Base-by-base conservation (phyloP, 2,329 filamentous ascomycete species). In the Cladosporium oxysporum region DNA sequence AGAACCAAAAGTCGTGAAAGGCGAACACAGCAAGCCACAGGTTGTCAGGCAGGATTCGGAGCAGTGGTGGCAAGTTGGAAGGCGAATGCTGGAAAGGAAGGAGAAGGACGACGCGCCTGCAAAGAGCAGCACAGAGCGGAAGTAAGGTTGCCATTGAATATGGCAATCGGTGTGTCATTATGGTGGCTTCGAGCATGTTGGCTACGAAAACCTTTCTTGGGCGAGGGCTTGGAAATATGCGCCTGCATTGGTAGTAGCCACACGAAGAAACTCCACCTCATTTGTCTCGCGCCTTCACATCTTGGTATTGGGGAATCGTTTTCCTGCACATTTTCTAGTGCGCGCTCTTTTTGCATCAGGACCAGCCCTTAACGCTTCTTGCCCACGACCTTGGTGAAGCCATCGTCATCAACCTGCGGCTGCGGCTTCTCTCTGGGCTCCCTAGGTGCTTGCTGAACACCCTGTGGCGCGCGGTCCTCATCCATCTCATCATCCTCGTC, bases 371-470 rank as follows among this genome's bases (percentile, higher is more conserved):
- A 73, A 62, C 71, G 73, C 69, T 76, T 73, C 71, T 67, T 78
- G 78, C 26, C 76, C 73, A 21, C 75, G 64, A 81, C 76, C 67
- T 76, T 77, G 28, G 74, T 75, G 67, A 81, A 80, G 3, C 75
- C 75, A 69, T 79, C 79, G 18, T 79, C 78, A 65, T 80, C 79
- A 18, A 80, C 74, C 69, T 77, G 74, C 11, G 91, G 90, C 74
- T 86, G 84, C 18, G 82, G 77, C 79, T 88, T 91, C 77, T 91
- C 87, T 76, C 83, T 88, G 16, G 67, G 58, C 73, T 69, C 61
- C 65, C 76, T 64, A 49, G 82, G 81, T 55, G 76, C 81, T 47
- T 82, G 75, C 49, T 88, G 85, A 68, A 90, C 77, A 53, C 84
- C 79, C 8, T 90, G 88, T 41, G 90, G 90, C 61, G 73, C 70